Conservation (phyloP, 164 flowering plant species). For the Echeveria elegans region DNA sequence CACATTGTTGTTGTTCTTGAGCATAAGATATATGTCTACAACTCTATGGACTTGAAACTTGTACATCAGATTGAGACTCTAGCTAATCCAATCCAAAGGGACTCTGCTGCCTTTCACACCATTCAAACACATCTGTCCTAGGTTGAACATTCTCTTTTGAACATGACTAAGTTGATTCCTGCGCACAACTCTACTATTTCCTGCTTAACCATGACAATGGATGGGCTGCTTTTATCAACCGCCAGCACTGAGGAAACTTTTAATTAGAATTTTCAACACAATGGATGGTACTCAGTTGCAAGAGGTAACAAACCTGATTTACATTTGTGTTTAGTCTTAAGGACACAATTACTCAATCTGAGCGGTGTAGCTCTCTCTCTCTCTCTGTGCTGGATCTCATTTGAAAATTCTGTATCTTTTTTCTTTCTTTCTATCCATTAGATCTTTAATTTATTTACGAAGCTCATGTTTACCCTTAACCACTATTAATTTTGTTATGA, state of each 20-base stretch:
- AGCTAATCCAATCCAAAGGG: constrained; percentile 47
- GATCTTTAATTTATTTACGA: too few species aligned
- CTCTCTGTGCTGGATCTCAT: too few species aligned
- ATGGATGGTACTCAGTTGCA: constrained; percentile 43
- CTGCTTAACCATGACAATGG: constrained; percentile 36
- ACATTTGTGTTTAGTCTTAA: neutral
- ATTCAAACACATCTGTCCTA: constrained; percentile 26
- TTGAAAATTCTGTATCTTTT: too few species aligned
- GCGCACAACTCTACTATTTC: constrained; percentile 42
- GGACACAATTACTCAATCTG: neutral
- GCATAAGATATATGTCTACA: constrained; percentile 43
- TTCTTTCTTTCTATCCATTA: too few species aligned
- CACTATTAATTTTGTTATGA: too few species aligned
- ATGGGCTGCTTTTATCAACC: constrained; percentile 43
- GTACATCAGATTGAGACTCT: constrained; percentile 49
- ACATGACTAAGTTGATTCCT: constrained; percentile 26
- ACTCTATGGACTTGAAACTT: constrained; percentile 35
- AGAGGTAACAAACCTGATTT: constrained; percentile 26
- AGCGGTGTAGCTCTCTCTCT: too few species aligned
- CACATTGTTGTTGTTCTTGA: constrained; percentile 38
- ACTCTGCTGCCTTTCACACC: constrained; percentile 40
- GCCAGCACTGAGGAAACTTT: constrained; percentile 45
- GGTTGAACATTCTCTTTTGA: constrained; percentile 38
- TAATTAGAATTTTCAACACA: constrained; percentile 44
- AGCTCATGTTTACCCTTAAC: neutral